Percentiles rank a stretch among this genome's conserved stretches.
phyloP scores from a whole-genome alignment of 2,329 filamentous ascomycete species.

The Bipolaris victoriae region DNA sequence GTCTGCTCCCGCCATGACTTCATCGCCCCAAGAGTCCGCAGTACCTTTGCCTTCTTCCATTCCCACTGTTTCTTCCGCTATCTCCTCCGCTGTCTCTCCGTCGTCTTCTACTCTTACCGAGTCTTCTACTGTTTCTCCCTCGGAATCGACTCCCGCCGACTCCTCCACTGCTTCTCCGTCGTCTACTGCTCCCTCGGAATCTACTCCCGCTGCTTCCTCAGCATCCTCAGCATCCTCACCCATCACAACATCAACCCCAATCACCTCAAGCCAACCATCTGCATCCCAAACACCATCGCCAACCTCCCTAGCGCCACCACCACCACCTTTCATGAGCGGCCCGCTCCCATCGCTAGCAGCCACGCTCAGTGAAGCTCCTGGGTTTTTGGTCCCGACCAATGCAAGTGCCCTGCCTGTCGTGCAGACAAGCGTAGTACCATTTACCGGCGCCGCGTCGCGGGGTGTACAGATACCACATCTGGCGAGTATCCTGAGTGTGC shows the following conservation, averaged over 20 bases:
- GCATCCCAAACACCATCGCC: not conserved
- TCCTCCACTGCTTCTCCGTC: not conserved
- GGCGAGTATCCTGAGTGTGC: not conserved
- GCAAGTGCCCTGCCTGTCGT: not conserved
- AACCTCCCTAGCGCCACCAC: not conserved
- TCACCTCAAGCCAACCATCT: not conserved
- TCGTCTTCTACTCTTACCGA: no score
- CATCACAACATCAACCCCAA: not conserved
- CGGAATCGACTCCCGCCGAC: not conserved
- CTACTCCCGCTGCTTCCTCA: not conserved
- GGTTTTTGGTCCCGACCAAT: conserved; percentile 10
- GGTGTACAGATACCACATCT: not conserved
- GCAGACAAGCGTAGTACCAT: conserved; percentile 1
- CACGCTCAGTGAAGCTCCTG: conserved; percentile 7
- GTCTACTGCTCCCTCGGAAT: not conserved
- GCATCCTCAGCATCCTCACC: not conserved
- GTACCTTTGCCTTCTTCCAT: not conserved
- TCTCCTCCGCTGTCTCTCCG: not conserved
- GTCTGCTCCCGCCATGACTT: not conserved
- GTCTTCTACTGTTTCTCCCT: not conserved
- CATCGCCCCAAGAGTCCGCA: not conserved
- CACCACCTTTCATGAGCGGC: not conserved
- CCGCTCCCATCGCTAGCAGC: conserved; percentile 5
- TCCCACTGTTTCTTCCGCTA: not conserved
- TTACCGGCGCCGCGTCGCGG: conserved; percentile 3